Evolutionary conservation across 192 early-diverging fungal species (phyloP), one percentile per base, ranked within the genome.

Genomic region (Phycomyces nitens): DNA sequence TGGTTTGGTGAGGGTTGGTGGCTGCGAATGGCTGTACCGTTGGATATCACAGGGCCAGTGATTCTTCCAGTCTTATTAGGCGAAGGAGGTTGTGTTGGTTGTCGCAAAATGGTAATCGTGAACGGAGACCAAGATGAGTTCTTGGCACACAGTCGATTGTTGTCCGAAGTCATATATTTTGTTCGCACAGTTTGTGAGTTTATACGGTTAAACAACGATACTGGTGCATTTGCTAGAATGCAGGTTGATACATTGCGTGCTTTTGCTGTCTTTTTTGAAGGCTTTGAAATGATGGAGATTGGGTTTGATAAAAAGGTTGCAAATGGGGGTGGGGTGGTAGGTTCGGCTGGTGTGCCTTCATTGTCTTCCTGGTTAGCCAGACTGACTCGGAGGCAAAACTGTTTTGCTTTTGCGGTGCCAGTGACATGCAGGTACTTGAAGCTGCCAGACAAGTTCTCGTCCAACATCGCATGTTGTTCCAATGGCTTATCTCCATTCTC

Each of bases 201-300:
- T 61, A 92, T 88, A 64, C 94, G 90, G 68, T 94, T 95, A 72
- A 94, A 95, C 39, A 97, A 79, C n/a, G 92, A 87, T 18, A 97
- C 83, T 8, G 86, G 73, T n/a, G 85, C 83, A 14, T 89, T 90
- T 10, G 86, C 84, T 26, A 84, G 77, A 42, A 96, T 89, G 60
- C 92, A 90, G 0, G 84, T 83, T 3, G 86, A 88, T 38, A 84
- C 80, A 70, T 92, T 90, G 62, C 87, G 81, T 15, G 88, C 86
- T 73, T 90, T 92, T 49, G 89, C 87, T 2, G 89, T 92, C 76
- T 94, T 96, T 71, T 93, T 94, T 52, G 89, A 92, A 16, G 95
- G 94, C 75, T 97, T 97, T 51, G 92, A 94, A 39, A 97, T 94
- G 57, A 95, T 91, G 14, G 84, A 78, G 54, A 97, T 86, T 7